These are phyloP conservation scores for Colletotrichum lupini DNA, from an alignment of 2,329 filamentous ascomycete species.

Conservation along the genomic window DNA sequence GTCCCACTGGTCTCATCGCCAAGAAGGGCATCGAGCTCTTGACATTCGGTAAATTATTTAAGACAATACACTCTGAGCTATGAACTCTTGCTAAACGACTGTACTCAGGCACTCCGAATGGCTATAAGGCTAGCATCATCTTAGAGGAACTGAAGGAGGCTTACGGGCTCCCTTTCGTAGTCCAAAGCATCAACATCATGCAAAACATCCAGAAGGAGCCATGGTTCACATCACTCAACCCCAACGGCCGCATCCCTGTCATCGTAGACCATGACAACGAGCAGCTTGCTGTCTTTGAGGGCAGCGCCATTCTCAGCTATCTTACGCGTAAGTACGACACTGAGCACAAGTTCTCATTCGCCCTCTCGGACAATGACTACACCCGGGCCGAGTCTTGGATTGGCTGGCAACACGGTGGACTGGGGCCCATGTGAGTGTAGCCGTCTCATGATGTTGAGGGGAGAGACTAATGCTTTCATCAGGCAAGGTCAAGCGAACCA, in stretches of 20 bases:
- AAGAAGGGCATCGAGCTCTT: conserved; percentile 74
- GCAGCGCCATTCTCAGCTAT: conserved; percentile 79
- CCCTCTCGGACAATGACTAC: conserved; percentile 49
- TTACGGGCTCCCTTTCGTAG: conserved; percentile 65
- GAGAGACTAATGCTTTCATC: too few relatives aligned
- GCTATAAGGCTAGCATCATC: conserved; percentile 68
- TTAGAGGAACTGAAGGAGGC: conserved; percentile 75
- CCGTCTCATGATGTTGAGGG: too few relatives aligned
- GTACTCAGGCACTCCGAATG: conserved; percentile 59
- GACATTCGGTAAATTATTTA: conserved; percentile 55
- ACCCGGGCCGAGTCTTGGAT: conserved; percentile 61
- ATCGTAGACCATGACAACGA: conserved; percentile 74
- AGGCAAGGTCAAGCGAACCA: conserved; percentile 83
- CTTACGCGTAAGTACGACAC: conserved; percentile 78
- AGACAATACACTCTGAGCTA: conserved; percentile 33
- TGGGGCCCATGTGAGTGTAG: conserved; percentile 67
- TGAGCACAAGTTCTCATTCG: conserved; percentile 56
- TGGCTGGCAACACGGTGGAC: conserved; percentile 78
- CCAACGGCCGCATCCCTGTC: conserved; percentile 74
- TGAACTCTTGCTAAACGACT: neutral
- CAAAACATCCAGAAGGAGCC: conserved; percentile 75
- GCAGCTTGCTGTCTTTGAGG: conserved; percentile 77
- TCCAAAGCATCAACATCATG: conserved; percentile 67
- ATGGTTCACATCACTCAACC: conserved; percentile 72
- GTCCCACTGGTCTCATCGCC: conserved; percentile 65